A percentile compares a stretch with the other conserved stretches of the same genome.
These are phyloP conservation scores for Colletotrichum kahawae DNA, from an alignment of 2,329 filamentous ascomycete genomes.

Conservation along the genomic window DNA sequence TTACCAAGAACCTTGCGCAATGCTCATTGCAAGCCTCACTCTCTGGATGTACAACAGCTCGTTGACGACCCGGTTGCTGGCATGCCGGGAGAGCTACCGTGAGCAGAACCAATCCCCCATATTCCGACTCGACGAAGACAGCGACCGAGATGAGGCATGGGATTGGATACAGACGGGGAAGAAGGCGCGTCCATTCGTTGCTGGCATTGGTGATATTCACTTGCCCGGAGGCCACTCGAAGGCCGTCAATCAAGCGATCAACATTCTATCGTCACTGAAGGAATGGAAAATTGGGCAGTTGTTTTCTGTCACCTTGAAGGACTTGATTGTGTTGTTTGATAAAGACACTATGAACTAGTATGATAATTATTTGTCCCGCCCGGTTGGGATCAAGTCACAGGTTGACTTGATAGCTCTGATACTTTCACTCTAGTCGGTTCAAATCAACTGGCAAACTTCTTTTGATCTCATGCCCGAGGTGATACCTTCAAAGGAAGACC, in stretches of 20 bases:
- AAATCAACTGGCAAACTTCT: background rate
- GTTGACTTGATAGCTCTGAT: background rate
- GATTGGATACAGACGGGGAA: background rate
- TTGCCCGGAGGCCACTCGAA: background rate
- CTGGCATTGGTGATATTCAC: background rate
- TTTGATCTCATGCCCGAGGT: background rate
- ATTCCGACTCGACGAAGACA: background rate
- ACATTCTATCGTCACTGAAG: background rate
- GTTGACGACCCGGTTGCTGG: background rate
- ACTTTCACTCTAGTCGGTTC: background rate
- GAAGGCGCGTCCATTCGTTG: background rate
- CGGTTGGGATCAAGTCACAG: fast-evolving
- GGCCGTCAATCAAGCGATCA: background rate
- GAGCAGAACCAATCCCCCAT: background rate
- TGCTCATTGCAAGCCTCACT: background rate
- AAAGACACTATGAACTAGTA: background rate
- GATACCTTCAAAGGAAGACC: background rate
- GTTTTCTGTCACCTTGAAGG: background rate
- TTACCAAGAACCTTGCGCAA: background rate
- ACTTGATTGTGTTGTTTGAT: background rate
- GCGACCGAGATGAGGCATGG: background rate
- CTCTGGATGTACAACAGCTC: background rate
- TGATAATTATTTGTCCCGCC: background rate
- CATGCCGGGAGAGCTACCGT: no score
- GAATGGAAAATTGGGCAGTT: background rate